Base-by-base conservation (phyloP, 768 basidiomycete genomes). In the Neoboletus brunneissimus region DNA sequence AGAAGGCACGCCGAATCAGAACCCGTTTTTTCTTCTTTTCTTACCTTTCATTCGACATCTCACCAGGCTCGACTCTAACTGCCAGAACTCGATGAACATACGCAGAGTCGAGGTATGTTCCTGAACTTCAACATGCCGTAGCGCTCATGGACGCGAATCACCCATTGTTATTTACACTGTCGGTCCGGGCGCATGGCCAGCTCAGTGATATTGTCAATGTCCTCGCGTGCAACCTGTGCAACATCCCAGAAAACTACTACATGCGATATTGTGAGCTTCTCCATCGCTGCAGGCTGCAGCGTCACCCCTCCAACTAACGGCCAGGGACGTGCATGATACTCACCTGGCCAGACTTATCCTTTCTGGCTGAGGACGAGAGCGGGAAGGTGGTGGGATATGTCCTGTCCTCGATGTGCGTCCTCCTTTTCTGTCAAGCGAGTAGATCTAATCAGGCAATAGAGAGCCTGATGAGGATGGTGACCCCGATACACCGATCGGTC, bases 331-430 rank as follows among this genome's bases (percentile, higher is more conserved):
- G 76, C 63, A 77, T 78, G 52, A 69, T 76, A 40, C 56, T 81
- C 34, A 77, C 71, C 4, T 83, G 82, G 82, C 82, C 81, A 10
- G 75, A 80, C 38, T 64, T 82, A 23, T 81, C 79, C 7, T 83
- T 77, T 63, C 79, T 83, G 7, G 82, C 81, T 0, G 80, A 80
- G 47, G 76, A 81, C 47, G 73, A 75, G 34, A 67, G 65, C 23
- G 80, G 81, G 1, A 74, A 77, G 23, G 73, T 83, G 22, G 81
- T 83, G 1, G 82, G 82, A 11, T 83, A 82, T 62, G 81, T 83
- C 16, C 62, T 83, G n/a, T 79, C 78, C 0, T 81, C 82, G 47
- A 80, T 83, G 82, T 82, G 49, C 34, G 78, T 65, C 27, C 40
- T 22, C n/a, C n/a, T 46, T 35, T 40, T 20, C 27, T 15, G 20